phyloP scores from a whole-genome alignment of 306 rosid genomes.

The Cicer chorassanicum region DNA sequence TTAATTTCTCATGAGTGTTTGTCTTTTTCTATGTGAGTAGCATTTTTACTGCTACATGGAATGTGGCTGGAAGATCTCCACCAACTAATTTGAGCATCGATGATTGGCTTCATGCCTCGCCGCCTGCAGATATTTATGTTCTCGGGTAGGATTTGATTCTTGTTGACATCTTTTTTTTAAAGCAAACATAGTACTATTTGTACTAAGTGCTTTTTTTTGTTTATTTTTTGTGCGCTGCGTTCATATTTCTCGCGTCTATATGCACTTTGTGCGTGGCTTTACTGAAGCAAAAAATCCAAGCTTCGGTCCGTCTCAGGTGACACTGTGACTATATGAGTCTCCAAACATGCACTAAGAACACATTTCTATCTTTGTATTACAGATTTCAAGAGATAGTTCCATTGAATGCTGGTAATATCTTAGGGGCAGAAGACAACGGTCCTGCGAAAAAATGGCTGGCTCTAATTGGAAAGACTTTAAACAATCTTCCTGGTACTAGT shows the following conservation, averaged over 20 bases:
- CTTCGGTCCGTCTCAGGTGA: too few species aligned
- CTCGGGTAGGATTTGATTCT: slow-evolving; percentile 74
- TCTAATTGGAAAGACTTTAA: slow-evolving; percentile 85
- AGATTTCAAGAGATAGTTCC: slow-evolving; percentile 99
- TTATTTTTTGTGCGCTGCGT: too few species aligned
- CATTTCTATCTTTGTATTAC: slow-evolving; percentile 43
- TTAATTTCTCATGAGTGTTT: slow-evolving; percentile 43
- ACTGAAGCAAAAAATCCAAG: too few species aligned
- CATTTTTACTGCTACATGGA: slow-evolving; percentile 96
- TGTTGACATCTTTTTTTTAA: neutral
- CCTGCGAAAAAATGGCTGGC: slow-evolving; percentile 98
- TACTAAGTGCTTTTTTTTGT: neutral
- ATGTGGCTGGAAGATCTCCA: slow-evolving; percentile 98
- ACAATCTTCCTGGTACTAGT: slow-evolving; percentile 91
- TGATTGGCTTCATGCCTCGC: slow-evolving; percentile 93
- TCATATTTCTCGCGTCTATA: too few species aligned
- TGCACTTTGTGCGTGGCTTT: too few species aligned
- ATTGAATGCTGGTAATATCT: slow-evolving; percentile 92
- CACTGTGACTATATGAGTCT: too few species aligned
- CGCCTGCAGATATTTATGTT: slow-evolving; percentile 98
- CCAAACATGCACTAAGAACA: slow-evolving; percentile 1
- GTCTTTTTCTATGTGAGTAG: slow-evolving; percentile 50
- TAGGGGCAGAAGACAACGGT: slow-evolving; percentile 97
- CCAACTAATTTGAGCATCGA: slow-evolving; percentile 83
- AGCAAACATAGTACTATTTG: slow-evolving; percentile 24